phyloP scores from a whole-genome alignment of 2,329 filamentous ascomycete genomes.

The Epichloe baconii region DNA sequence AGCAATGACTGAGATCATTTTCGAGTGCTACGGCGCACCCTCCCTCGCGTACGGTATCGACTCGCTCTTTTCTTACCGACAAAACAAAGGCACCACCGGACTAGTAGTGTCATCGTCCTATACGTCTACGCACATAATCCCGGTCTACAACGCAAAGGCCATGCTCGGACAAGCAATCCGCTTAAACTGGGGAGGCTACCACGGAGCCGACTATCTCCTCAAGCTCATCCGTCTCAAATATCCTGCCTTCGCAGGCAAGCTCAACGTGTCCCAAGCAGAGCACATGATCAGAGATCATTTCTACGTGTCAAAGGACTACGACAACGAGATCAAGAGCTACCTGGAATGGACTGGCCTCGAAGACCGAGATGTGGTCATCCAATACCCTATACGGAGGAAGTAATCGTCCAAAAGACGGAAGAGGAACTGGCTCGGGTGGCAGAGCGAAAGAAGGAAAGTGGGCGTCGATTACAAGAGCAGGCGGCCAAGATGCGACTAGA shows the following conservation, averaged over 20 bases:
- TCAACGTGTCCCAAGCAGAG: slow-evolving; percentile 78
- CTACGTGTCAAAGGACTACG: slow-evolving; percentile 77
- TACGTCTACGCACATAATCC: slow-evolving; percentile 89
- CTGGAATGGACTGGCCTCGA: slow-evolving; percentile 89
- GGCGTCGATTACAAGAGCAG: slow-evolving; percentile 81
- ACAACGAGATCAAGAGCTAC: slow-evolving; percentile 60
- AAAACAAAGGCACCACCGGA: slow-evolving; percentile 80
- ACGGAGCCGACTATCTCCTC: slow-evolving; percentile 79
- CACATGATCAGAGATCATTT: slow-evolving; percentile 79
- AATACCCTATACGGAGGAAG: slow-evolving; percentile 86
- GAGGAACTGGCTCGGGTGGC: slow-evolving; percentile 84
- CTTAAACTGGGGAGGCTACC: slow-evolving; percentile 88
- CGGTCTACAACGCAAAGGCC: slow-evolving; percentile 76
- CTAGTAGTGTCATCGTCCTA: slow-evolving; percentile 86
- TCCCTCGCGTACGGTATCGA: slow-evolving; percentile 91
- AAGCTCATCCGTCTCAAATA: slow-evolving; percentile 89
- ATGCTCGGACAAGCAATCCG: slow-evolving; percentile 75
- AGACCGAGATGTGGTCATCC: slow-evolving; percentile 75
- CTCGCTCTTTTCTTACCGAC: slow-evolving; percentile 86
- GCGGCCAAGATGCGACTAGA: slow-evolving; percentile 95
- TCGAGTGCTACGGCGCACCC: slow-evolving; percentile 87
- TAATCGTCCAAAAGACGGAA: slow-evolving; percentile 82
- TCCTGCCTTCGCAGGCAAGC: slow-evolving; percentile 72
- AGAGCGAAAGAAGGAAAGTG: slow-evolving; percentile 90
- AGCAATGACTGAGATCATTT: slow-evolving; percentile 97